Base-by-base conservation (phyloP, 1,284 basidiomycete species). In the Leucoagaricus sp. region DNA sequence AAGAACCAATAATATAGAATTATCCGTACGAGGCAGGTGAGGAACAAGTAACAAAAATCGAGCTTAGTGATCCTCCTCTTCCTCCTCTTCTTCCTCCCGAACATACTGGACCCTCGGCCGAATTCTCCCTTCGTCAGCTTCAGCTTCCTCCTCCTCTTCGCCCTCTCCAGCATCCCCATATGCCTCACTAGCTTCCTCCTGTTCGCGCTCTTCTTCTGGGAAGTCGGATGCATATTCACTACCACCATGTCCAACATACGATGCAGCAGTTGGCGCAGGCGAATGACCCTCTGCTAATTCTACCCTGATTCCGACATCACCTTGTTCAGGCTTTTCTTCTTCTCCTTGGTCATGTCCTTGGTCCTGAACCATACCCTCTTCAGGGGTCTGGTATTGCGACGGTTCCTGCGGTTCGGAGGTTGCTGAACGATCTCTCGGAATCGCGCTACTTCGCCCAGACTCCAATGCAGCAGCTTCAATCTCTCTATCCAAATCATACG, bases 251-350 rank as follows among this genome's bases (percentile, higher is more conserved):
- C 47, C 48, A 12, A 38, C 49, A 53, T 56, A 53, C 19, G 57
- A 58, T 17, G 28, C 44, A 9, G 56, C 44, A 10, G 49, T 45
- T 26, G 38, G 51, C 21, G 44, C 41, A 15, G 41, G 49, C 1
- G 46, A 49, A 23, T 29, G 26, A 23, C 47, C 52, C 26, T 55
- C 63, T 36, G 63, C 57, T 47, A 64, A 49, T 17, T 64, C 63
- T 15, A 66, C 58, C 44, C 25, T 25, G 15, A 44, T 34, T 36
- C 36, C 42, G n/a, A 34, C 47, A 26, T 46, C 40, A 26, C 26
- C 31, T 19, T 10, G n/a, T 41, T 45, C 17, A 6, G 13, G 38
- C 19, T 45, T 23, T 9, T 44, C 49, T 29, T 57, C 50, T 29
- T 60, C 56, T n/a, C 29, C 44, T 28, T 40, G 31, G 17, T 42